These are phyloP conservation scores for Ambrosia artemisiifolia DNA, from an alignment of 129 eudicot species.

Conservation along the genomic window DNA sequence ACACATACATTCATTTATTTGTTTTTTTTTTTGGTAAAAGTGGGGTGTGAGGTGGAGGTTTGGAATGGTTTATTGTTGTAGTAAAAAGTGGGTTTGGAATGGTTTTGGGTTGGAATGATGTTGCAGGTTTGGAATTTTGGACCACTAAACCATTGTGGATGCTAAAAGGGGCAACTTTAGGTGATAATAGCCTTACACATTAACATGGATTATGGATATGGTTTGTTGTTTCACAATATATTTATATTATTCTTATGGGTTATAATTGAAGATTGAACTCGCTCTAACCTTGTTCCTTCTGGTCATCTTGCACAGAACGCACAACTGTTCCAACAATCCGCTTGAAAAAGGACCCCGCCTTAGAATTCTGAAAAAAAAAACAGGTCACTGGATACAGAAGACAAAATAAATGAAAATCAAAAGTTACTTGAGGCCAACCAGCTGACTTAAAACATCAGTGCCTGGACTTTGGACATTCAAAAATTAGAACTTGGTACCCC, in stretches of 20 bases:
- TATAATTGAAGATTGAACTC: not conserved
- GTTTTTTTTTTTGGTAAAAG: too few species aligned
- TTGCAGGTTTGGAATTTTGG: too few species aligned
- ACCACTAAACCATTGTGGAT: too few species aligned
- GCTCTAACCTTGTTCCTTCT: slow-evolving; percentile 84
- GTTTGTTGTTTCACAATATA: not conserved
- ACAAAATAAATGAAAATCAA: not conserved
- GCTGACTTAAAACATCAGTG: too few species aligned
- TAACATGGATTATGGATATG: not conserved
- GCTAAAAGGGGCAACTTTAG: not conserved
- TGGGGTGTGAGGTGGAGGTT: too few species aligned
- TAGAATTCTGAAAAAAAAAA: slow-evolving; percentile 57
- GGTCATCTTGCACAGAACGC: slow-evolving; percentile 97
- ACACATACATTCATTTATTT: too few species aligned
- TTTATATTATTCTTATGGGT: not conserved
- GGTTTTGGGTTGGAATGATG: too few species aligned
- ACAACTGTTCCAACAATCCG: slow-evolving; percentile 96
- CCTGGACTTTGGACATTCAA: not conserved
- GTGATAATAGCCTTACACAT: not conserved
- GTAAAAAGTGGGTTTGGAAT: too few species aligned
- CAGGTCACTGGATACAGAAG: slow-evolving; percentile 6
- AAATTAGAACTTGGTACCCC: not conserved
- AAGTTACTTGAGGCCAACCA: not conserved
- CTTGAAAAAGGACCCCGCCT: slow-evolving; percentile 76
- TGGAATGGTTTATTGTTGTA: too few species aligned